Base-by-base conservation (phyloP, 345 rosid genomes). In the Rhodamnia rubescens region DNA sequence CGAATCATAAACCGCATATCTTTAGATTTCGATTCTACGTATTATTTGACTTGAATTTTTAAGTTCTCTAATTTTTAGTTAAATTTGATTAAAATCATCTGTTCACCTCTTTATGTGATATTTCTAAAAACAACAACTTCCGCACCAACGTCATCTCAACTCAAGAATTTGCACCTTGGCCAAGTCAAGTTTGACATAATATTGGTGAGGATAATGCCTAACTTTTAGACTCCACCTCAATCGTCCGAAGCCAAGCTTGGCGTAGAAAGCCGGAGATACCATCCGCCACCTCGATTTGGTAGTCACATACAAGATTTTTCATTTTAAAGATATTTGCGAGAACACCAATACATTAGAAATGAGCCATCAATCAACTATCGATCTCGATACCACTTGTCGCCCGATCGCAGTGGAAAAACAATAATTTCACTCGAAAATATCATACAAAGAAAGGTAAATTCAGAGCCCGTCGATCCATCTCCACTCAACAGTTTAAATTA, bases 361-460 rank as follows among this genome's bases (percentile, higher is more conserved):
- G 40, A 36, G 40, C 3, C 40, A 61, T 61, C 4, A 61, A 29
- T 61, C 3, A 15, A 42, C 44, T 6, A 42, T 61, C 32, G 11
- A 8, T 20, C 1, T 0, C 0, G 1, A 61, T 29, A 29, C 8
- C 42, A 61, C 13, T 69, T 16, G 20, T 32, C 1, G 0, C 11
- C 21, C 3, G 11, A 9, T 16, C 16, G 12, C 0, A 0, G 6
- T 4, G 42, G 3, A 32, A 64, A 18, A 12, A 16, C 12, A 64
- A 29, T 18, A 29, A 1, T 61, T 61, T 61, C 21, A 61, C 6
- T 29, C 1, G 0, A 29, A 61, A 61, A 61, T 3, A 61, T 3
- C 21, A 7, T 2, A 0, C 7, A 61, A 4, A 32, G 0, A 3
- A 69, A 69, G 0, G 42, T 0, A 32, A 32, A 32, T 0, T 2